Percentiles rank a stretch among this genome's conserved stretches.
Conservation (phyloP, 176 grass and related monocot species). For the Zea luxurians region DNA sequence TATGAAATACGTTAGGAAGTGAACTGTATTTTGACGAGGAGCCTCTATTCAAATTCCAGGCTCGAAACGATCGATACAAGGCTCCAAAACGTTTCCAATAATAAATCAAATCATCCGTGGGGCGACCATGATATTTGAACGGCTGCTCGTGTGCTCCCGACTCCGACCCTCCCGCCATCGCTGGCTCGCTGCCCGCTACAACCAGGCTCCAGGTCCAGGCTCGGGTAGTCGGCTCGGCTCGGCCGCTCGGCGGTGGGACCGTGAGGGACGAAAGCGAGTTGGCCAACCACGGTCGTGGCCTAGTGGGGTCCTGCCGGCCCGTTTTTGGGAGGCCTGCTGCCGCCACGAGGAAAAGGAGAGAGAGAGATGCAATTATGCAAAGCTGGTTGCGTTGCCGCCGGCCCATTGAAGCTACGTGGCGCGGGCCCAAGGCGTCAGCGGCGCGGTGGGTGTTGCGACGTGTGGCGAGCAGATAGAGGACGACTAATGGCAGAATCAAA, state of each 20-base stretch:
- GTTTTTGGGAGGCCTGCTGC: conserved; percentile 37
- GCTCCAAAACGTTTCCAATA: neutral
- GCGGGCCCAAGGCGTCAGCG: conserved; percentile 23
- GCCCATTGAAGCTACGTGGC: conserved; percentile 31
- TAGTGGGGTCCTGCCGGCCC: neutral
- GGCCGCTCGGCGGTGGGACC: neutral
- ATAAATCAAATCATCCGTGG: neutral
- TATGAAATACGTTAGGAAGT: neutral
- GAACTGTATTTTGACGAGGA: neutral
- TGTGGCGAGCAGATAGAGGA: conserved; percentile 14
- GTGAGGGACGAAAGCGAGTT: neutral
- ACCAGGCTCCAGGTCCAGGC: neutral
- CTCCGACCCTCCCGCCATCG: neutral
- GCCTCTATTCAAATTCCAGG: conserved; percentile 19
- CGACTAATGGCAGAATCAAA: neutral
- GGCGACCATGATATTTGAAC: conserved; percentile 29
- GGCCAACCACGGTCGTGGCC: neutral
- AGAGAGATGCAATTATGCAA: no score
- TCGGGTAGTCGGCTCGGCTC: neutral
- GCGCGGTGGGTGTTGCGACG: conserved; percentile 10
- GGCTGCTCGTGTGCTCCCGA: neutral
- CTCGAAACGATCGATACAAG: neutral
- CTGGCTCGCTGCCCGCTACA: neutral
- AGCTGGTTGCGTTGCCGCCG: conserved; percentile 29
- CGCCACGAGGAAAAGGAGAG: conserved; percentile 21